Base-by-base conservation (phyloP, 768 basidiomycete genomes). In the Chalciporus chontae region DNA sequence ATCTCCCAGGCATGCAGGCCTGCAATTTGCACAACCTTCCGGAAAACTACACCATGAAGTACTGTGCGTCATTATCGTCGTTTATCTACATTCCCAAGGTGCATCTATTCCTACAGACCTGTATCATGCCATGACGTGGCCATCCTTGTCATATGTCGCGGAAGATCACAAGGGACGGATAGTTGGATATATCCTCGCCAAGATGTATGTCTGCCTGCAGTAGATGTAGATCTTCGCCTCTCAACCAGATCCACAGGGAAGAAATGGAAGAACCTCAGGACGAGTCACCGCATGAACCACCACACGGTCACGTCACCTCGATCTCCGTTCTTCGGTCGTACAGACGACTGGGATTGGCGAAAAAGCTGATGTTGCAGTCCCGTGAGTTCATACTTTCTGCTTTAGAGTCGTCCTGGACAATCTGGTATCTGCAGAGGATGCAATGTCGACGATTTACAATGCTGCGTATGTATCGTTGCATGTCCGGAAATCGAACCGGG, bases 161-260 rank as follows among this genome's bases (percentile, higher is more conserved):
- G 92, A 93, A 61, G 92, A 94, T 57, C 78, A 83, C 60, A 85
- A 89, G 61, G 93, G 93, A 1, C 77, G 88, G 48, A 85, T 97
- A 48, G 91, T 97, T 2, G 94, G 94, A 26, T 97, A 97, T 66
- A 94, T 95, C 31, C 72, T 97, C n/a, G 92, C 90, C 2, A 94
- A 94, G 69, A 95, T 96, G 94, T 95, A 54, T 40, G 80, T 71
- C 21, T 37, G 4, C 44, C 21, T n/a, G 24, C 37, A 11, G 21
- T 31, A 42, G 26, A 14, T 24, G 24, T 17, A 26, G 14, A 11
- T 38, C 21, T 39, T 8, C 14, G 6, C 68, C 29, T 73, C 75
- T 54, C 21, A 53, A 66, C 66, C 17, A 7, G 19, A 32, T 52
- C 53, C 26, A 19, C 58, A 89, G 86, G 83, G 87, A 90, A 55